These are phyloP conservation scores for Xylariales sp. DNA, from an alignment of 2,329 filamentous ascomycete genomes.

Conservation along the genomic window DNA sequence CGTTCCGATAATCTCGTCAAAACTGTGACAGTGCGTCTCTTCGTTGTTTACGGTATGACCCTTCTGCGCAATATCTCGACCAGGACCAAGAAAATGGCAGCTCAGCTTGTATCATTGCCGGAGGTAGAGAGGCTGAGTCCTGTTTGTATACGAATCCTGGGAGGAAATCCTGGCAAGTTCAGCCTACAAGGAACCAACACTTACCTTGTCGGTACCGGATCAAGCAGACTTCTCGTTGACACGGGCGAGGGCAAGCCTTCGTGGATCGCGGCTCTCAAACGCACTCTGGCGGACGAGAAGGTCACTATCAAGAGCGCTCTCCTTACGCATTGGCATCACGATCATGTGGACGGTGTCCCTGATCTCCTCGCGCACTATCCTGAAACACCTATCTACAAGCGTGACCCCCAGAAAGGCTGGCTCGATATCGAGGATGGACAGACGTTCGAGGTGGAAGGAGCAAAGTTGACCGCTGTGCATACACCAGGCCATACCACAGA, in stretches of 20 bases:
- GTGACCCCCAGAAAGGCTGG: conserved; percentile 50
- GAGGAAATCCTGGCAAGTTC: conserved; percentile 84
- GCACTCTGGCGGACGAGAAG: conserved; percentile 61
- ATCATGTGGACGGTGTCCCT: conserved; percentile 73
- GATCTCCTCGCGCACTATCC: conserved; percentile 65
- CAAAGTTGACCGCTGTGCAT: conserved; percentile 30
- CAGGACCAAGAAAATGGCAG: conserved; percentile 46
- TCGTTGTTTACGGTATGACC: conserved; percentile 18
- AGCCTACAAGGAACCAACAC: conserved; percentile 83
- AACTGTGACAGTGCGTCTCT: no score
- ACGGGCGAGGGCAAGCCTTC: conserved; percentile 75
- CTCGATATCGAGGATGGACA: conserved; percentile 51
- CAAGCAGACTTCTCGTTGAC: conserved; percentile 74
- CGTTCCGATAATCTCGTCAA: no score
- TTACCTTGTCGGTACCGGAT: conserved; percentile 79
- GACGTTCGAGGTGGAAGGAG: conserved; percentile 44
- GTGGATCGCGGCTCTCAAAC: conserved; percentile 65
- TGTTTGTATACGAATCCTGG: conserved; percentile 76
- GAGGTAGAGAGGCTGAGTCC: conserved; percentile 75
- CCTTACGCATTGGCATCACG: conserved; percentile 88
- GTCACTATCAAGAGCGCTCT: conserved; percentile 65
- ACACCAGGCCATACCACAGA: conserved; percentile 71
- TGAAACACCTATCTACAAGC: conserved; percentile 60
- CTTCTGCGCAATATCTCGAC: conserved; percentile 9
- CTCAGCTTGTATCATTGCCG: conserved; percentile 59